A percentile compares a stretch with the other conserved stretches of the same genome.
These are phyloP conservation scores for Vigna trinervia DNA, from an alignment of 306 rosid species.

Conservation along the genomic window DNA sequence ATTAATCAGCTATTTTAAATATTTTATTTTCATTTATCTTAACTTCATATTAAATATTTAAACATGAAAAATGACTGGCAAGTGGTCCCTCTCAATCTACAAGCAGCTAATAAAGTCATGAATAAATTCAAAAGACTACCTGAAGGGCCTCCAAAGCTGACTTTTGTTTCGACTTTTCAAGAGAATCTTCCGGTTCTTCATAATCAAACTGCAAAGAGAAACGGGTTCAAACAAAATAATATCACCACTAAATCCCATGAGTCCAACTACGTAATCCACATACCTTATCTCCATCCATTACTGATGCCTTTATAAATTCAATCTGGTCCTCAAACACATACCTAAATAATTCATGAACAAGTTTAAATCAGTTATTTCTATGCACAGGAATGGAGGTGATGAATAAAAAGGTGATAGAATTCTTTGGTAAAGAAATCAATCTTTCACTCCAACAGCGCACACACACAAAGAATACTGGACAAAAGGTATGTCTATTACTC, in stretches of 20 bases:
- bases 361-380: conserved; percentile 40
- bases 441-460: too few relatives aligned
- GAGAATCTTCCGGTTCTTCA: conserved; percentile 54
- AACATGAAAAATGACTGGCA: conserved; percentile 19
- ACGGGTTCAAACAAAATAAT: conserved; percentile 46
- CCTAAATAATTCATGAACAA: conserved; percentile 49
- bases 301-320: conserved; percentile 89
- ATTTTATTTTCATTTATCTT: conserved; percentile 12
- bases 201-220: conserved; percentile 63
- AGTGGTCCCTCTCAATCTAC: neutral
- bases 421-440: too few relatives aligned
- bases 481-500: too few relatives aligned
- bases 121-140: conserved; percentile 55
- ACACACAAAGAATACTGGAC: too few relatives aligned
- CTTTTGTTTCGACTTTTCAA: conserved; percentile 71
- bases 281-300: conserved; percentile 91
- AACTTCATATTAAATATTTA: conserved; percentile 1
- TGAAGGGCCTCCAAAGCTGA: conserved; percentile 84
- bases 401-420: neutral
- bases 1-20: neutral
- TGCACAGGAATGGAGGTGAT: conserved; percentile 31
- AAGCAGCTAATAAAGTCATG: neutral
- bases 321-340: conserved; percentile 96
- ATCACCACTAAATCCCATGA: conserved; percentile 25
- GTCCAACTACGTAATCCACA: conserved; percentile 31